Evolutionary conservation across 2,329 filamentous ascomycete species (phyloP), one percentile per base, ranked within the genome.

Genomic region (Apiospora rasikravindrae): DNA sequence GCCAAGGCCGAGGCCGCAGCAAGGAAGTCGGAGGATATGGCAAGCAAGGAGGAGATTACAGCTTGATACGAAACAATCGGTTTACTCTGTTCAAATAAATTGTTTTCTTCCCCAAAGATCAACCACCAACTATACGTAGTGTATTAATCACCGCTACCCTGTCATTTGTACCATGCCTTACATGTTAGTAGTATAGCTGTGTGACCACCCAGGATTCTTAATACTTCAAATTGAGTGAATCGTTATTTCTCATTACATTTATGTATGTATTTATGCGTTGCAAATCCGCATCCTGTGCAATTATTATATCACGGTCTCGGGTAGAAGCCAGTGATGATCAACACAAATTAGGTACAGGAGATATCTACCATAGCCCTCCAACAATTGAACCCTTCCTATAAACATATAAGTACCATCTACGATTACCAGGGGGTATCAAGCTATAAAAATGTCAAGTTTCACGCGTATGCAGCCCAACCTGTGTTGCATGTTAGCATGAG

Each of bases 401-500:
- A 64, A 64, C 33, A 64, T 64, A n/a, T 40, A 40, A 64, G 40
- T 33, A 64, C 29, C 33, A 64, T 24, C 19, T 64, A 64, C 22
- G 40, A 40, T 8, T 64, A 64, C 57, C 40, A 22, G 57, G 6
- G 57, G 57, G 57, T 64, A 64, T 64, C 33, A 29, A 64, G 57
- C 57, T 64, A 64, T 64, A 64, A 64, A 40, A 1, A 40, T 64
- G 33, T 40, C 13, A 37, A 61, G 22, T 49, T 70, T 81, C 72
- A 84, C 72, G 82, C 82, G 77, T 84, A 84, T 53, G 83, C 83
- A 71, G 82, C 83, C 83, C 83, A 84, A 64, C 86, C 85, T 83
- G 72, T 13, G 67, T 67, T 24, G 57, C 2, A 19, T 13, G 24
- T 47, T n/a, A 68, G 24, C 26, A 29, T 61, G 71, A 79, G 72